Evolutionary conservation across 1,284 basidiomycete genomes (phyloP).

Genomic region (Ceratobasidium sp.): DNA sequence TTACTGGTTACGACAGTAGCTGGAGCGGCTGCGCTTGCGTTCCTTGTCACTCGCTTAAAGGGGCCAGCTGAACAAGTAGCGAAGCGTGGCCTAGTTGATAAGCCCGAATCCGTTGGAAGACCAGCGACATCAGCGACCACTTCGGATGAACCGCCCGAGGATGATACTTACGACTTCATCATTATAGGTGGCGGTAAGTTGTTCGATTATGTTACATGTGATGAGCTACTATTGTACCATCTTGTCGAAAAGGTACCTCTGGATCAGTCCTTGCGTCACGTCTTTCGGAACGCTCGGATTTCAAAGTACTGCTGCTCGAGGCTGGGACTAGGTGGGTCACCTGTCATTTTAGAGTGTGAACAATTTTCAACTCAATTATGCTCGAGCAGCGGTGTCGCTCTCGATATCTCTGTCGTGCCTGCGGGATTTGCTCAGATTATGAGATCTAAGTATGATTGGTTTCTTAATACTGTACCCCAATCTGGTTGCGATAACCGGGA

Average conservation of each 20-base stretch:
- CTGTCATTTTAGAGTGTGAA: neutral
- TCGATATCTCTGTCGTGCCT: constrained; percentile 24
- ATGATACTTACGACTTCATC: constrained; percentile 37
- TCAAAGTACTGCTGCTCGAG: constrained; percentile 39
- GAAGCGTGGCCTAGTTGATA: constrained; percentile 24
- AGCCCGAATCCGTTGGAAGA: constrained; percentile 22
- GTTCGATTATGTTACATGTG: too few relatives aligned
- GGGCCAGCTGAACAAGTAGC: constrained; percentile 12
- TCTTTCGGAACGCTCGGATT: constrained; percentile 40
- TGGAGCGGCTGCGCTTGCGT: constrained; percentile 22
- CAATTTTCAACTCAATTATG: neutral
- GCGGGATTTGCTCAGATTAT: constrained; percentile 57
- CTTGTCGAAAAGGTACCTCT: constrained; percentile 20
- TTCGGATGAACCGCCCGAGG: neutral
- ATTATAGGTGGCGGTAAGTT: constrained; percentile 41
- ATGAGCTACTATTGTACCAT: neutral
- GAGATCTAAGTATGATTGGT: constrained; percentile 63
- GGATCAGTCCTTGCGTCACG: constrained; percentile 39
- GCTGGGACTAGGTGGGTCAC: constrained; percentile 25
- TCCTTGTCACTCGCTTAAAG: constrained; percentile 3
- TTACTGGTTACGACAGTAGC: constrained; percentile 10
- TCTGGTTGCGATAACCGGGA: constrained; percentile 61
- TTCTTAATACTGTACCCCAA: constrained; percentile 70
- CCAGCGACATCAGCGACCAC: neutral
- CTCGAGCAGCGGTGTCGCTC: constrained; percentile 20